Conservation (phyloP, 192 early-diverging fungal species). For the Endogone sp. region DNA sequence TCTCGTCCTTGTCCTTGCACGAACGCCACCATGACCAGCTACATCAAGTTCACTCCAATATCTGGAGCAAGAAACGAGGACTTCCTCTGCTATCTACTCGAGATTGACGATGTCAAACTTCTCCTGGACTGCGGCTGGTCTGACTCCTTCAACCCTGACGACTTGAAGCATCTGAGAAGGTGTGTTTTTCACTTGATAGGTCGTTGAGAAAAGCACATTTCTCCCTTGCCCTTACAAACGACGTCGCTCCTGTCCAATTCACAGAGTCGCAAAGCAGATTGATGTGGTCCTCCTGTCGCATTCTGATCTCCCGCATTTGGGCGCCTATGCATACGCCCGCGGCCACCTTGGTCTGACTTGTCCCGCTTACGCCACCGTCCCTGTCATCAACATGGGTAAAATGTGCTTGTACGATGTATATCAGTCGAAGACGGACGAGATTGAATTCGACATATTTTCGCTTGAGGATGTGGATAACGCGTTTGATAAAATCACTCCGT, state of each 20-base stretch:
- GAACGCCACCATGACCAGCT: conserved; percentile 31
- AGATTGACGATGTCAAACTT: conserved; percentile 88
- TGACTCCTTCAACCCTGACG: conserved; percentile 69
- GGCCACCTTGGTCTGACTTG: conserved; percentile 77
- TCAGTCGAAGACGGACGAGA: conserved; percentile 58
- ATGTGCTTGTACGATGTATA: conserved; percentile 80
- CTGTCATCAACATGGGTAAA: conserved; percentile 87
- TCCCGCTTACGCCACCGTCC: conserved; percentile 86
- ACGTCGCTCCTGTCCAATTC: not conserved
- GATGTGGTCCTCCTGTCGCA: conserved; percentile 91
- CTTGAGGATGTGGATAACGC: conserved; percentile 79
- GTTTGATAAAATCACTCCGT: conserved; percentile 74
- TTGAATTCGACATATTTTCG: conserved; percentile 74
- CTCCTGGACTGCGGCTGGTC: conserved; percentile 95
- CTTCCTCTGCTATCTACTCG: conserved; percentile 86
- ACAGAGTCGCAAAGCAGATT: conserved; percentile 80
- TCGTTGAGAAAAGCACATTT: not conserved
- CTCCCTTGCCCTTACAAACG: not conserved
- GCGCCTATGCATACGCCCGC: conserved; percentile 79
- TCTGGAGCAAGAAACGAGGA: conserved; percentile 84
- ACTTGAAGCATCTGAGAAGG: conserved; percentile 64
- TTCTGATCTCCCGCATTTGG: conserved; percentile 82
- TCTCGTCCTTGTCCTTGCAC: too few species aligned
- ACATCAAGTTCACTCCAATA: conserved; percentile 82
- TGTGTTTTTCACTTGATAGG: too few species aligned